These are phyloP conservation scores for Ceratobasidium sp. DNA, from an alignment of 1,284 basidiomycete species.

Conservation along the genomic window DNA sequence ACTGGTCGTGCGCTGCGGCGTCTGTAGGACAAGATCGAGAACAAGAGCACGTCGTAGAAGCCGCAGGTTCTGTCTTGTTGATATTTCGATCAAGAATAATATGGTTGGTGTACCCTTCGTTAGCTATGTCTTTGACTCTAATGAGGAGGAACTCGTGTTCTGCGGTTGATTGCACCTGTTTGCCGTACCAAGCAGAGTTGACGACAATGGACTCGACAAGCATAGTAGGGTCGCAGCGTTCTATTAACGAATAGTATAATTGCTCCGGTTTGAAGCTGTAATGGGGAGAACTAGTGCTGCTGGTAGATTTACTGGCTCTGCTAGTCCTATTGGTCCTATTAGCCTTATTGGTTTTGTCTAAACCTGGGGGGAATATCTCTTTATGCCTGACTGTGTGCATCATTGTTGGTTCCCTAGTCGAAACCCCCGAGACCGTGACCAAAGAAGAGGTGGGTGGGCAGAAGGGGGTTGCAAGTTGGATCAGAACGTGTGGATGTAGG, in stretches of 20 bases:
- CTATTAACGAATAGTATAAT: neutral
- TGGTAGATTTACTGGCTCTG: no score
- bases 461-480: no score
- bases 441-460: no score
- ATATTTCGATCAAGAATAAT: neutral
- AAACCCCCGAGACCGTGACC: no score
- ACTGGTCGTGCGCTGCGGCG: neutral
- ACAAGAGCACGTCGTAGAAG: neutral
- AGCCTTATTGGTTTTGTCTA: no score
- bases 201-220: neutral
- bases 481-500: no score
- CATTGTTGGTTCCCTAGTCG: no score
- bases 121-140: no score
- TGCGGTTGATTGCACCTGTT: neutral
- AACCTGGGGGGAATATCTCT: constrained; percentile 1
- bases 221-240: no score
- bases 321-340: neutral
- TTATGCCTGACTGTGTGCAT: no score
- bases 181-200: neutral
- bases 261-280: neutral
- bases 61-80: neutral
- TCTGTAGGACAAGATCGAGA: neutral
- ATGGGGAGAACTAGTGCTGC: no score
- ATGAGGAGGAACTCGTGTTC: constrained; percentile 3
- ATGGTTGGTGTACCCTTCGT: neutral